A percentile compares a stretch with the other conserved stretches of the same genome.
phyloP scores from a whole-genome alignment of 2,329 filamentous ascomycete species.

The Lachnellula arida region DNA sequence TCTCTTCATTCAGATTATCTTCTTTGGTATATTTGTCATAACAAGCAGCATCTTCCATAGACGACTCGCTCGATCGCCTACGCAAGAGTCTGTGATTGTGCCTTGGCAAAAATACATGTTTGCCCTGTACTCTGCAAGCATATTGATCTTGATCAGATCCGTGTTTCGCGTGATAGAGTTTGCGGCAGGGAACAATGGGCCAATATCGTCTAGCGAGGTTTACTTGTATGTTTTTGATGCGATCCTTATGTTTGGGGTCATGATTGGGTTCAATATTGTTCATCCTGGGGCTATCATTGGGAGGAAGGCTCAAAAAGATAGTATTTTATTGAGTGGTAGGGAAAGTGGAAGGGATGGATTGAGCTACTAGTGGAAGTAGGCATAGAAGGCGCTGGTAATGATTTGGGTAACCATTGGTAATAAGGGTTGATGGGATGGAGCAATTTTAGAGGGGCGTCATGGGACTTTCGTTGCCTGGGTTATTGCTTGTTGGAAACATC shows the following conservation, averaged over 20 bases:
- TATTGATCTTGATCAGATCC: slow-evolving; percentile 44
- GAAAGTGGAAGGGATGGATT: not conserved
- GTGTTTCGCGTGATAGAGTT: slow-evolving; percentile 48
- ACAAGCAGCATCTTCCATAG: slow-evolving; percentile 15
- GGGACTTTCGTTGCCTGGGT: not conserved
- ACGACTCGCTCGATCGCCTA: slow-evolving; percentile 11
- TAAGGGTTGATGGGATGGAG: not conserved
- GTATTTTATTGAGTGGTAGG: not conserved
- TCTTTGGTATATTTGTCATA: slow-evolving; percentile 47
- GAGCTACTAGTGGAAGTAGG: not conserved
- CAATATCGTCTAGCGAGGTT: slow-evolving; percentile 40
- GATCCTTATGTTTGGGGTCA: slow-evolving; percentile 37
- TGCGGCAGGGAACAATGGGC: slow-evolving; percentile 39
- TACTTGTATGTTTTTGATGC: slow-evolving; percentile 45
- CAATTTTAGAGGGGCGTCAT: not conserved
- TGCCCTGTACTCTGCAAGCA: slow-evolving; percentile 38
- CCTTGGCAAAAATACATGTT: slow-evolving; percentile 34
- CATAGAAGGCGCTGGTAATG: not conserved
- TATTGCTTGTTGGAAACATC: no score
- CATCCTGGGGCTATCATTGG: slow-evolving; percentile 33
- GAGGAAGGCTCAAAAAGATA: not conserved
- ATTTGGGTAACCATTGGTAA: not conserved
- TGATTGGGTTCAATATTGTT: slow-evolving; percentile 34
- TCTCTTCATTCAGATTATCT: slow-evolving; percentile 45
- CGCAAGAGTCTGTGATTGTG: not conserved